Conservation (phyloP, 768 basidiomycete species). For the button mushroom (Agaricus bisporus) region DNA sequence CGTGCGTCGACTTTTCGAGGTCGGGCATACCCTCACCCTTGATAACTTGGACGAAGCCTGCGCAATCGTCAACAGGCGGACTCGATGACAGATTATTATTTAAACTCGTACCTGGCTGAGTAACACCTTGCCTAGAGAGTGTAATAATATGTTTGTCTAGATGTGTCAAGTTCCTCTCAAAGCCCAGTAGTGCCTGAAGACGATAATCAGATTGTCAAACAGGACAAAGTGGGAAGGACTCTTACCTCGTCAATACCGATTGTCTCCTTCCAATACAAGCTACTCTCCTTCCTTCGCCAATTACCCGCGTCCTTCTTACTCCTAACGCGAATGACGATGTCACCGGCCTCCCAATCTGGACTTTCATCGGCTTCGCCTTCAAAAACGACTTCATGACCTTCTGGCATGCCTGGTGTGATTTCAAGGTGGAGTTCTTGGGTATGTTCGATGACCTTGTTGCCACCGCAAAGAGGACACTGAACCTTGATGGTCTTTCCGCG, state of each 20-base stretch:
- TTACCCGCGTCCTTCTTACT: conserved; percentile 73
- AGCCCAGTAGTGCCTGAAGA: conserved; percentile 88
- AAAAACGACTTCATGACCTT: conserved; percentile 88
- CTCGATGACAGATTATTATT: neutral
- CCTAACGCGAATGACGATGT: conserved; percentile 81
- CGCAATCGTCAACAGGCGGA: neutral
- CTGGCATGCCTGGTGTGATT: conserved; percentile 82
- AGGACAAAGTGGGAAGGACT: neutral
- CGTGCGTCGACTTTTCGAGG: conserved; percentile 52
- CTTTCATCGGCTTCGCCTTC: conserved; percentile 97
- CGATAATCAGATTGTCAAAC: neutral
- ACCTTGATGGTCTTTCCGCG: conserved; percentile 75
- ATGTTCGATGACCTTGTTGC: conserved; percentile 77
- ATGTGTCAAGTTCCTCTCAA: conserved; percentile 86
- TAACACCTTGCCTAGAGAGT: conserved; percentile 70
- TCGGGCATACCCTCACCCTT: conserved; percentile 88
- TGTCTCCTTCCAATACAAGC: conserved; percentile 88
- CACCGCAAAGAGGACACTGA: conserved; percentile 76
- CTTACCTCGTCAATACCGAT: conserved; percentile 86
- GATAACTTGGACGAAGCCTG: conserved; percentile 81
- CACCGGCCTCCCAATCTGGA: conserved; percentile 94
- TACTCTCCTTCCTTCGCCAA: conserved; percentile 85
- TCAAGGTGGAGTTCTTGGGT: conserved; percentile 82
- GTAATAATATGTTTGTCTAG: conserved; percentile 80
- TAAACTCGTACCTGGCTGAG: conserved; percentile 71